Base-by-base conservation (phyloP, 2,329 filamentous ascomycete genomes). In the Gyromitra esculenta region DNA sequence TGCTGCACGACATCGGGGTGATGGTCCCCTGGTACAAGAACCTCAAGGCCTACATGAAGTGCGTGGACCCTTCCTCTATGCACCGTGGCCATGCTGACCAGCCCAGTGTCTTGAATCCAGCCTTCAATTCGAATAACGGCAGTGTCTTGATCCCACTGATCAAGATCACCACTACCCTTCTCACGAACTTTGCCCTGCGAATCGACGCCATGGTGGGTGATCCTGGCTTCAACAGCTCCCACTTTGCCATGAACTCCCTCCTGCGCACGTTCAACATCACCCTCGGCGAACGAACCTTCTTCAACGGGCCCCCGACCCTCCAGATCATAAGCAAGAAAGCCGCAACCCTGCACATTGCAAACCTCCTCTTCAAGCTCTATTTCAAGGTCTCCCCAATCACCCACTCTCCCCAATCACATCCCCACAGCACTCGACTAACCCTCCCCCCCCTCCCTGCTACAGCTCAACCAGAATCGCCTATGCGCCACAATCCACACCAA, bases 391-490 rank as follows among this genome's bases (percentile, higher is more conserved):
- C 6, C 31, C 52, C 52, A 39, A 21, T 15, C 56, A 57, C 25
- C 1, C 31, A n/a, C 21, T 9, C 21, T 48, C 5, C 5, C 8
- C 35, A 21, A 21, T 21, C 18, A 21, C 18, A 21, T 21, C 18
- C 25, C 9, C 15, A 21, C 13, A 37, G 11, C 57, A 43, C 6
- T 21, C 43, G 39, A 41, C 63, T 71, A 41, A 69, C 59, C 25
- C 25, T 18, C 64, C 3, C 39, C 15, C 18, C 18, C 18, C 18
- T 1, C 18, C 18, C 1, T 21, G 0, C 18, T 21, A 21, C 41
- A 78, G 77, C 60, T 79, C 15, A 78, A 79, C 64, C 76, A 79
- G 71, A 79, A 74, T n/a, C 75, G 75, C 25, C 60, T 79, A 25
- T 75, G 69, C 48, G 74, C 74, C 21, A 79, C 78, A 9, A 76